Percentiles rank a stretch among this genome's conserved stretches.
Conservation (phyloP, 305 asterid species). For the Fraxinus xanthoxyloides region DNA sequence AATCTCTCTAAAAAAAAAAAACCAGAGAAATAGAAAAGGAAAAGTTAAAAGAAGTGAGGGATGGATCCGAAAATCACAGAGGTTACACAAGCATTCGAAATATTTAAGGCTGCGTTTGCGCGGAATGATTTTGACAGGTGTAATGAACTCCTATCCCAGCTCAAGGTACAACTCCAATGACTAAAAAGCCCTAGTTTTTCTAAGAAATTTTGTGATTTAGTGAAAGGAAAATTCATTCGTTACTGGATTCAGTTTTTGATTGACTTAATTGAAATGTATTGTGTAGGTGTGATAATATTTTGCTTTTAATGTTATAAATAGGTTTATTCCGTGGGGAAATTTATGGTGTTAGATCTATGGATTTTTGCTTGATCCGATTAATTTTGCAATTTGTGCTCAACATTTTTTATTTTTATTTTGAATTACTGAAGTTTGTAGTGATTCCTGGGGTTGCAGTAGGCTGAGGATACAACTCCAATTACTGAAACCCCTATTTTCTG, state of each 20-base stretch:
- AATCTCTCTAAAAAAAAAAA: not conserved
- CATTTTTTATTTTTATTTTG: not conserved
- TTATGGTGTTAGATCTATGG: not conserved
- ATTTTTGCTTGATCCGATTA: not conserved
- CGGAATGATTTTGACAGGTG: conserved; percentile 79
- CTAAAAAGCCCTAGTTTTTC: not conserved
- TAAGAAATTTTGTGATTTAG: not conserved
- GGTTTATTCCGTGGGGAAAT: not conserved
- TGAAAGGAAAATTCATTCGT: not conserved
- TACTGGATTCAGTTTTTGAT: not conserved
- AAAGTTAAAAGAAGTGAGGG: conserved; percentile 5
- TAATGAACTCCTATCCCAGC: conserved; percentile 61
- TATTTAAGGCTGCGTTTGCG: conserved; percentile 66
- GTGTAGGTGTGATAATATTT: not conserved
- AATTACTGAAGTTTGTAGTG: not conserved
- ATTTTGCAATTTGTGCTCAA: not conserved
- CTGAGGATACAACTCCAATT: not conserved
- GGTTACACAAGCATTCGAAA: conserved; percentile 59
- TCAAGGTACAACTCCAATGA: conserved; percentile 54
- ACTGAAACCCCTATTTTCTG: not conserved
- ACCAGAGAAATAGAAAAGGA: not conserved
- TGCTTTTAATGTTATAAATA: not conserved
- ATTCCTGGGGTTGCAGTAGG: not conserved
- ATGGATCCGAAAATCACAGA: conserved; percentile 79
- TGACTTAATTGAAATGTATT: not conserved